Conservation (phyloP, 306 rosid species). For the Psophocarpus tetragonolobus region DNA sequence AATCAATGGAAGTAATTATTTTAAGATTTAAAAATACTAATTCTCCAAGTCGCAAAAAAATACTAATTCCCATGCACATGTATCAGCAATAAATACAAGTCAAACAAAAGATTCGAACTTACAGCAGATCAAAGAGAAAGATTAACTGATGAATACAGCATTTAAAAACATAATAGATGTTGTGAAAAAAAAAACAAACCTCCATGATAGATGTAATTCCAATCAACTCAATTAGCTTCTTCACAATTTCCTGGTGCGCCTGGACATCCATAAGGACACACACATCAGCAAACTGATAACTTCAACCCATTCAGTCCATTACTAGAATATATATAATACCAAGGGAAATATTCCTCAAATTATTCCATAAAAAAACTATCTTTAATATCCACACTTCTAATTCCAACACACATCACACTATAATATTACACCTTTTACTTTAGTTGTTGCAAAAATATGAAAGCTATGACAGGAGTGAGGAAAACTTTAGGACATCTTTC, state of each 20-base stretch:
- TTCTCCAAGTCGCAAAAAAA: background rate
- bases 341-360: conserved; percentile 10
- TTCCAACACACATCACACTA: background rate
- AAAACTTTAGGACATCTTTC: background rate
- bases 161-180: conserved; percentile 29
- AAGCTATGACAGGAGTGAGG: background rate
- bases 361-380: background rate
- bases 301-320: conserved; percentile 18
- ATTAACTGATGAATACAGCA: conserved; percentile 19
- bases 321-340: background rate
- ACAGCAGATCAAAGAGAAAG: conserved; percentile 27
- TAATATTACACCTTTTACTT: background rate
- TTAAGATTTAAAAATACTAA: background rate
- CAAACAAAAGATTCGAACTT: conserved; percentile 9
- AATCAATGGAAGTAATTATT: background rate
- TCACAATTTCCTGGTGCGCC: conserved; percentile 83
- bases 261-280: conserved; percentile 40
- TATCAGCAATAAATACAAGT: conserved; percentile 6
- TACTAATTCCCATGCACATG: background rate
- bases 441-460: background rate
- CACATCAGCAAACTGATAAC: conserved; percentile 30
- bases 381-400: background rate
- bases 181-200: conserved; percentile 58
- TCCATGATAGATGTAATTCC: conserved; percentile 99
- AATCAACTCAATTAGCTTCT: conserved; percentile 91